Evolutionary conservation across 2,329 filamentous ascomycete species (phyloP).

Genomic region (Gnomoniopsis sp.): DNA sequence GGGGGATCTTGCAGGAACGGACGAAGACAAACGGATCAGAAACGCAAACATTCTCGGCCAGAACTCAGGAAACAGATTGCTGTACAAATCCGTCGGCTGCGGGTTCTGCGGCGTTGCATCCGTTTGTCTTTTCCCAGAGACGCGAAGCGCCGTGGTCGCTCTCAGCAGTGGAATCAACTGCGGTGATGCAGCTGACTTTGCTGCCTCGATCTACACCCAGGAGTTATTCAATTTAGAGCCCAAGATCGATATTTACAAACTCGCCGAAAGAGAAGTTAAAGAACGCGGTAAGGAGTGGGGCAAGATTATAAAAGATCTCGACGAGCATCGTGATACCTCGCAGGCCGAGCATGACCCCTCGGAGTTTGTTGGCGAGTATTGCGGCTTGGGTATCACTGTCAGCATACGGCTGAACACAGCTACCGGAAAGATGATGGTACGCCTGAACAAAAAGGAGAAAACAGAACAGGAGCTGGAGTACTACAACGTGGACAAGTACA

Average conservation of each 20-base stretch:
- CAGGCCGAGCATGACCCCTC: not conserved
- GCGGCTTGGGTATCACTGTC: not conserved
- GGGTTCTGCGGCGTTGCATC: not conserved
- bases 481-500: not conserved
- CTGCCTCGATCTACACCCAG: not conserved
- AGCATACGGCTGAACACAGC: not conserved
- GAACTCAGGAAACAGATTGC: not conserved
- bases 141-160: not conserved
- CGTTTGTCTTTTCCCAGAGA: not conserved
- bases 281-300: not conserved
- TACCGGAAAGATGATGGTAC: not conserved
- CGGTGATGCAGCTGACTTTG: not conserved
- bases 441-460: not conserved
- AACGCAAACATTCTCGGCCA: not conserved
- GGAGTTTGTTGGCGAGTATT: not conserved
- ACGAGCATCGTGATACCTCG: not conserved
- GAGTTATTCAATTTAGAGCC: not conserved
- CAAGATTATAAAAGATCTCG: not conserved
- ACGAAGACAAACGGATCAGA: not conserved
- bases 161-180: not conserved
- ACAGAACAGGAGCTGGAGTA: not conserved
- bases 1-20: not conserved
- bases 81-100: not conserved
- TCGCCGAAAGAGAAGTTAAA: not conserved
- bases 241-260: not conserved